These are phyloP conservation scores for Prototheca cutis DNA, from an alignment of 163 green algal species.

Conservation along the genomic window DNA sequence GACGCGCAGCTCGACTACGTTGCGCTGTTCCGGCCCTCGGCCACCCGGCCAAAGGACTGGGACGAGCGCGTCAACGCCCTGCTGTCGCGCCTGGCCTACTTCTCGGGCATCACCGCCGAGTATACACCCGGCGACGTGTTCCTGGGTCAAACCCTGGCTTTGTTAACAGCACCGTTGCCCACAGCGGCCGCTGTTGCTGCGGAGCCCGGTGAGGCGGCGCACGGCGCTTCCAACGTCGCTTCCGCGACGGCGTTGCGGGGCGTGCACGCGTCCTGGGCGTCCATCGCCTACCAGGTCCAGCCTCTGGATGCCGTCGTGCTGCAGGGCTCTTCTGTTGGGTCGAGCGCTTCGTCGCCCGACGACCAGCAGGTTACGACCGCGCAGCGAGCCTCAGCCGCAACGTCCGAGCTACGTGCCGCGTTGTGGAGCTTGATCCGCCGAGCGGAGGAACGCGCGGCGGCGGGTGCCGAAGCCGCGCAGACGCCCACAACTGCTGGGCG, in stretches of 20 bases:
- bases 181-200: not conserved
- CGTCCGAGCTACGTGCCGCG: not conserved
- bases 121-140: conserved; percentile 27
- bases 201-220: too few relatives aligned
- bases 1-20: conserved; percentile 46
- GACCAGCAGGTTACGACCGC: not conserved
- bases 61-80: conserved; percentile 19
- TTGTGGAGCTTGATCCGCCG: not conserved
- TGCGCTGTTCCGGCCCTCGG: conserved; percentile 24
- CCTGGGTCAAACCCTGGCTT: conserved; percentile 21
- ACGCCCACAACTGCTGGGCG: not conserved
- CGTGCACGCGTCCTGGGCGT: conserved; percentile 19
- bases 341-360: too few relatives aligned
- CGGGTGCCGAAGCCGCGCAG: not conserved
- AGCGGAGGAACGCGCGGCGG: not conserved
- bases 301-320: conserved; percentile 7
- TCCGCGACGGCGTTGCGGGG: conserved; percentile 23
- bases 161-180: conserved; percentile 9
- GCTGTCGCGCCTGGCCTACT: conserved; percentile 26
- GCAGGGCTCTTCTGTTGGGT: too few relatives aligned
- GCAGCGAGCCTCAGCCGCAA: not conserved
- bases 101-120: conserved; percentile 10
- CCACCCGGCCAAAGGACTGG: conserved; percentile 20
- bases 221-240: too few relatives aligned
- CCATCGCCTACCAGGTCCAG: conserved; percentile 30